Evolutionary conservation across 495 filamentous ascomycete genomes (phyloP).

Genomic region (Penicillium salamii): DNA sequence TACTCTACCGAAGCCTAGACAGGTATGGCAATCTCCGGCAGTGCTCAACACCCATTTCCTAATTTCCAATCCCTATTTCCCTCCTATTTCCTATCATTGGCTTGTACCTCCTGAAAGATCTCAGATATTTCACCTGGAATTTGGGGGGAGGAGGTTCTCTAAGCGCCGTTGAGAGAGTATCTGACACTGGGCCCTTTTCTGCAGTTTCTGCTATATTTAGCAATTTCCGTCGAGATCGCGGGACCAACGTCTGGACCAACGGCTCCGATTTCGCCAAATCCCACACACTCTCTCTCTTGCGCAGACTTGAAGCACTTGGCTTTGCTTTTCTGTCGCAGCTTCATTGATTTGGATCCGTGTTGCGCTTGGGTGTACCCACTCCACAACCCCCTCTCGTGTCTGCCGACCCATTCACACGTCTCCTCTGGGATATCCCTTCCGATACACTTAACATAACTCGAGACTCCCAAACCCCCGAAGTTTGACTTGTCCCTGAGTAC

Average conservation of each 20-base stretch:
- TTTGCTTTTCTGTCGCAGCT: neutral
- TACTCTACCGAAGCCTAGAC: conserved; percentile 3
- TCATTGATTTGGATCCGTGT: neutral
- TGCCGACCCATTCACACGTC: conserved; percentile 3
- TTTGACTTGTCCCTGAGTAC: neutral
- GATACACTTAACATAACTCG: neutral
- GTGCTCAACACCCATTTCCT: neutral
- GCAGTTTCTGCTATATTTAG: conserved; percentile 43
- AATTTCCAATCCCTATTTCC: neutral
- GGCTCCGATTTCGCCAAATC: conserved; percentile 11
- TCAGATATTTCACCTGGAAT: no score
- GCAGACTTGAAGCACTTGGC: conserved; percentile 4
- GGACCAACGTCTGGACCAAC: conserved; percentile 28
- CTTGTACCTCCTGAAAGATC: neutral
- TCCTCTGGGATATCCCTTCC: neutral
- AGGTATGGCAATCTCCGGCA: conserved; percentile 9
- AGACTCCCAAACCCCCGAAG: neutral
- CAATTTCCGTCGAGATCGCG: conserved; percentile 30
- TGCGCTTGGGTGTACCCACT: conserved; percentile 9
- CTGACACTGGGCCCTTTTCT: conserved; percentile 29
- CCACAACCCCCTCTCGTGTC: conserved; percentile 10
- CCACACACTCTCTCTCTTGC: neutral
- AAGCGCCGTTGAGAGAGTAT: conserved; percentile 28
- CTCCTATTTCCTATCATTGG: neutral
- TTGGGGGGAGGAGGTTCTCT: neutral